Base-by-base conservation (phyloP, 2,329 filamentous ascomycete genomes). In the Talaromyces sp. region DNA sequence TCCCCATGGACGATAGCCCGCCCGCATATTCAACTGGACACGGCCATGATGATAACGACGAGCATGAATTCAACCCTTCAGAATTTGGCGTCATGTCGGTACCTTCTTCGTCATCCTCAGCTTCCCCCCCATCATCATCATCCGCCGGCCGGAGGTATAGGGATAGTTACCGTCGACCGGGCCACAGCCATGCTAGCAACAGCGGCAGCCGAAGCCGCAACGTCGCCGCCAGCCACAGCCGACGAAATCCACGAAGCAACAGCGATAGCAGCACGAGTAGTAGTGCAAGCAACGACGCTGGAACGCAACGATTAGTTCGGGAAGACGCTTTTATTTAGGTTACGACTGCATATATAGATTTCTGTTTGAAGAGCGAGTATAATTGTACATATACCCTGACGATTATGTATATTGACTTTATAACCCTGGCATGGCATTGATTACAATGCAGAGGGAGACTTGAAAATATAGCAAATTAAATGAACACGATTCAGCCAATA, bases 71-170 rank as follows among this genome's bases (percentile, higher is more conserved):
- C 65, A 68, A 65, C 7, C 60, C 64, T 27, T 70, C 71, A 1
- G 69, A 71, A 27, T 66, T 71, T 33, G 73, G 70, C 14, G 69
- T 69, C 7, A 68, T 68, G 7, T 72, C 75, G 1, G n/a, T 74
- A 3, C 65, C 69, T 6, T 70, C 70, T 4, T 70, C 71, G 2
- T 64, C 66, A 1, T 64, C 60, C 6, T 72, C 74, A 1, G 31
- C 74, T 3, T 65, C 69, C 7, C 70, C 70, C 8, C 69, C 70
- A 9, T 64, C 66, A 0, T 63, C 54, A 37, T 52, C 65, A 16
- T 59, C 63, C 33, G 45, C 66, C 35, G 31, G 62, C 6, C 39
- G 58, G 49, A 47, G 52, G 14, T 54, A 49, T 31, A 54, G 61
- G n/a, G 54, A 43, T 14, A 63, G 66, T 8, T 68, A 71, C 16